phyloP scores from a whole-genome alignment of 2,329 filamentous ascomycete species.

The Neodidymelliopsis sp. region DNA sequence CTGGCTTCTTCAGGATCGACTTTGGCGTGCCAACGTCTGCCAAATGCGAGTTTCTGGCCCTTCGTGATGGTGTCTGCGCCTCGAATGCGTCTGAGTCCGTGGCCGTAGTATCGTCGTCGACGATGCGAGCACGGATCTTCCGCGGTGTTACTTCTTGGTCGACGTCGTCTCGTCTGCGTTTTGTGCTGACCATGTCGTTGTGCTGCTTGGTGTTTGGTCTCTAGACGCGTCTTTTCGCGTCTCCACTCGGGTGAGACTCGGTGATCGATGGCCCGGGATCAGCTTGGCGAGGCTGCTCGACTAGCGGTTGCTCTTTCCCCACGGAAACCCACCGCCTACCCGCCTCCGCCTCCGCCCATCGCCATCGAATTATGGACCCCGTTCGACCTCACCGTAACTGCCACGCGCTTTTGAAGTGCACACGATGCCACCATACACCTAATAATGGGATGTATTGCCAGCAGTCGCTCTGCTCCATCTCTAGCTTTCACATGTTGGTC shows the following conservation, averaged over 20 bases:
- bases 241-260: conserved; percentile 11
- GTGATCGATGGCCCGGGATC: conserved; percentile 6
- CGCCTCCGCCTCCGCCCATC: conserved; percentile 10
- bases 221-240: conserved; percentile 36
- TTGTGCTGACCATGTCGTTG: conserved; percentile 40
- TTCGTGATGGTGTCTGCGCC: conserved; percentile 42
- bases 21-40: conserved; percentile 40
- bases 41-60: conserved; percentile 28
- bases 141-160: conserved; percentile 35
- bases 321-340: conserved; percentile 11
- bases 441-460: too few species aligned
- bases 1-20: conserved; percentile 45
- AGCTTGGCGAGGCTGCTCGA: conserved; percentile 9
- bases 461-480: neutral
- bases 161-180: conserved; percentile 38
- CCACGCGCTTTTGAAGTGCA: neutral
- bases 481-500: conserved; percentile 7
- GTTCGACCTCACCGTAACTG: neutral
- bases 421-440: neutral
- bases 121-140: conserved; percentile 34
- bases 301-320: conserved; percentile 14
- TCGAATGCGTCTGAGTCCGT: conserved; percentile 31
- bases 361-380: neutral
- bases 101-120: conserved; percentile 18
- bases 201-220: conserved; percentile 12